These are phyloP conservation scores for Penicillium crystallinum DNA, from an alignment of 495 filamentous ascomycete species.

Conservation along the genomic window DNA sequence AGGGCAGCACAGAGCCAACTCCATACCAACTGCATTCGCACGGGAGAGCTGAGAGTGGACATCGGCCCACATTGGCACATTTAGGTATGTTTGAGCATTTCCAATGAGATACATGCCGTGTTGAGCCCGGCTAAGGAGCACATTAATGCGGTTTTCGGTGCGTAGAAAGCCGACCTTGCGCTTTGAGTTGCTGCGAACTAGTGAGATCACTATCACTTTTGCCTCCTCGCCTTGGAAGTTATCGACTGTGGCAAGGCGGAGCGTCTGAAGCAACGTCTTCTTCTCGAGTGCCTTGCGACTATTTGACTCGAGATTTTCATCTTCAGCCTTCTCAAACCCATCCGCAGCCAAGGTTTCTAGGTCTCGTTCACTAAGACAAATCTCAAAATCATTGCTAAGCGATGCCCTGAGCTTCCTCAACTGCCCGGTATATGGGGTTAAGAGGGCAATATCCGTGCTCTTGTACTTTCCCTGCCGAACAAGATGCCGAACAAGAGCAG, in stretches of 20 bases:
- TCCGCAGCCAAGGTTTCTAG: constrained; percentile 13
- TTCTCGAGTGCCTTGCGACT: not conserved
- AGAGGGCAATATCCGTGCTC: constrained; percentile 61
- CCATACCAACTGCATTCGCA: constrained; percentile 47
- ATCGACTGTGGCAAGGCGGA: constrained; percentile 60
- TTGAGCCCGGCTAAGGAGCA: constrained; percentile 61
- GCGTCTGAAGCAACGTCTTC: constrained; percentile 6
- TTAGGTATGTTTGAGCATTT: constrained; percentile 49
- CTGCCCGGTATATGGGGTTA: constrained; percentile 69
- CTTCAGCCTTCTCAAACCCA: no score
- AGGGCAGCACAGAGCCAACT: constrained; percentile 56
- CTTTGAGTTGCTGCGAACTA: constrained; percentile 64
- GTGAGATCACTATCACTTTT: constrained; percentile 65
- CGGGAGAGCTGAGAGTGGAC: constrained; percentile 49
- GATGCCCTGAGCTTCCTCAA: constrained; percentile 41
- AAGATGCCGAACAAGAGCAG: constrained; percentile 59
- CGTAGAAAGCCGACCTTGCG: constrained; percentile 63
- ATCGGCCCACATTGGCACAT: constrained; percentile 62
- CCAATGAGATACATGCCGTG: constrained; percentile 80
- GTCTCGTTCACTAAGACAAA: constrained; percentile 55
- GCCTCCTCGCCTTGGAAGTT: constrained; percentile 76
- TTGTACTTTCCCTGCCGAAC: constrained; percentile 57
- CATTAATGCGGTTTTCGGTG: constrained; percentile 72
- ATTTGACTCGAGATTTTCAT: no score
- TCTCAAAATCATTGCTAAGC: constrained; percentile 20